These are phyloP conservation scores for Globisporangium cylindrosporum DNA, from an alignment of 352 stramenopile genomes.

Conservation along the genomic window DNA sequence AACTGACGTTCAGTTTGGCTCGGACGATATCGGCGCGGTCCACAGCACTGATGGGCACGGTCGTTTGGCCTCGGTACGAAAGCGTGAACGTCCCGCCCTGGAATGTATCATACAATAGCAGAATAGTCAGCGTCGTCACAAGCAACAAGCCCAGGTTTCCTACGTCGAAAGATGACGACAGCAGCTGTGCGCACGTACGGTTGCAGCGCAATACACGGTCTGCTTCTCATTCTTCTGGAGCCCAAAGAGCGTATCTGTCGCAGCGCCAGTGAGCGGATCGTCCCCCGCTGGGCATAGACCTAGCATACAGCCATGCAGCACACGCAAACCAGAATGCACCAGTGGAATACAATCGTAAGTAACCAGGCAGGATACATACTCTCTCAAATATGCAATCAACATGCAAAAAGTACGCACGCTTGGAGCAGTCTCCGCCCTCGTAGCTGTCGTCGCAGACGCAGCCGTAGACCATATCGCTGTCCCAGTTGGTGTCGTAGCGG, in stretches of 20 bases:
- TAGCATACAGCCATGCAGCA: slow-evolving; percentile 12
- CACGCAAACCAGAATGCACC: neutral
- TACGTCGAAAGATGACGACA: too few species aligned
- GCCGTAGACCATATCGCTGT: slow-evolving; percentile 86
- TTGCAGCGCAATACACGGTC: slow-evolving; percentile 61
- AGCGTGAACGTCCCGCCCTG: slow-evolving; percentile 72
- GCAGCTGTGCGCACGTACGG: slow-evolving; percentile 25
- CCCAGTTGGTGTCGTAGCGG: slow-evolving; percentile 66
- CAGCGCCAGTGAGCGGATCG: slow-evolving; percentile 66
- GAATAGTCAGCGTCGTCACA: too few species aligned
- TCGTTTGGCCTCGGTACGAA: slow-evolving; percentile 61
- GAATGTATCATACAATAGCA: neutral
- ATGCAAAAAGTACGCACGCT: slow-evolving; percentile 31
- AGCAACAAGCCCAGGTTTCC: too few species aligned
- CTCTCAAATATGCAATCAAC: neutral
- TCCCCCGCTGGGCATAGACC: slow-evolving; percentile 55
- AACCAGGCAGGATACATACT: too few species aligned
- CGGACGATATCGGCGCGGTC: slow-evolving; percentile 61
- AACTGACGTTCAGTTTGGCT: slow-evolving; percentile 62
- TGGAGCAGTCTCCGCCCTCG: slow-evolving; percentile 83
- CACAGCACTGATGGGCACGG: slow-evolving; percentile 53
- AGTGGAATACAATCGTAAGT: too few species aligned
- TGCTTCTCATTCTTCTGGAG: slow-evolving; percentile 85
- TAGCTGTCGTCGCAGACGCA: slow-evolving; percentile 87
- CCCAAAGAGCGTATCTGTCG: slow-evolving; percentile 60